Evolutionary conservation across 345 rosid genomes (phyloP).

Genomic region (Lumnitzera littorea): DNA sequence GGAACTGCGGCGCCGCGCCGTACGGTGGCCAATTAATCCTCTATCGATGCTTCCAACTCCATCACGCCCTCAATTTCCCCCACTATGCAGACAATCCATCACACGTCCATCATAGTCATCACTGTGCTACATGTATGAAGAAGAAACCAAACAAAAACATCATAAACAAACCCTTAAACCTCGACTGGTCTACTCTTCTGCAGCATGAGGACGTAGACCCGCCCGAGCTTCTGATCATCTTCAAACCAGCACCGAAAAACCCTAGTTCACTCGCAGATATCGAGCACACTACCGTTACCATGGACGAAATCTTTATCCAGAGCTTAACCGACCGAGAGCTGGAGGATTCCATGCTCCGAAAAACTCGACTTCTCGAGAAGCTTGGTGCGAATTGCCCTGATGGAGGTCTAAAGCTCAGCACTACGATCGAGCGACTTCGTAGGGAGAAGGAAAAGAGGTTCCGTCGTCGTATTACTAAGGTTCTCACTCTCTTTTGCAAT

Average conservation of each 20-base stretch:
- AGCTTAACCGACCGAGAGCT: constrained; percentile 42
- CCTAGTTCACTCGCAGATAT: background rate
- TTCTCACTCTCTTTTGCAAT: constrained; percentile 2
- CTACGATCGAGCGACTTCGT: constrained; percentile 21
- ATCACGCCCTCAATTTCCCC: too few species aligned
- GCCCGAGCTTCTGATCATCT: constrained; percentile 10
- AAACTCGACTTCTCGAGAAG: background rate
- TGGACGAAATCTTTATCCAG: constrained; percentile 8
- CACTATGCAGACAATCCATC: too few species aligned
- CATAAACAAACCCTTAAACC: background rate
- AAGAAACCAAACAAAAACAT: background rate
- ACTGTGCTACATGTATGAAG: background rate
- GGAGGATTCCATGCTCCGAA: constrained; percentile 23
- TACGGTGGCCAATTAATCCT: too few species aligned
- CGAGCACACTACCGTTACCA: background rate
- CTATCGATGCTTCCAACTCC: too few species aligned
- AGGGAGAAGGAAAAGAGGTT: constrained; percentile 44
- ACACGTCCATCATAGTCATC: background rate
- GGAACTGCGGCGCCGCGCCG: too few species aligned
- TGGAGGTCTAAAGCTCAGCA: constrained; percentile 40
- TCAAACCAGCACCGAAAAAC: background rate
- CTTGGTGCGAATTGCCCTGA: constrained; percentile 23
- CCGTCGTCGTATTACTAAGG: constrained; percentile 22
- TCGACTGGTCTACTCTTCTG: constrained; percentile 8
- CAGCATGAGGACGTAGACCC: background rate